Evolutionary conservation across 257 asterid species (phyloP).

Genomic region (Schizonepeta tenuifolia): DNA sequence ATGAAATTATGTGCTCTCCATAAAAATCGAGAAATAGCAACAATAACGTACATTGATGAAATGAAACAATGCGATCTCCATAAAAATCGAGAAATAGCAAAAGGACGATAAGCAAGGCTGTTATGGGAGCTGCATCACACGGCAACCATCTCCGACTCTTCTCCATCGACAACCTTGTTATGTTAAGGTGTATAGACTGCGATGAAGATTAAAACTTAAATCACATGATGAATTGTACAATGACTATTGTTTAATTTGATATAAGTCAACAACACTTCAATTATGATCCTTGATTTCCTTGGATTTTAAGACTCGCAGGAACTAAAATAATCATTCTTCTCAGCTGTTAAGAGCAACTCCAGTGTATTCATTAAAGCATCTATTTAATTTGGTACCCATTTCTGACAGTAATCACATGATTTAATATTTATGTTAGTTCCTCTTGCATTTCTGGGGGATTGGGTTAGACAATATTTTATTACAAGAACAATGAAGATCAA

Average conservation of each 20-base stretch:
- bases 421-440: not conserved
- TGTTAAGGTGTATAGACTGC: not conserved
- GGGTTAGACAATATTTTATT: not conserved
- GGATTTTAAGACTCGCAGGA: not conserved
- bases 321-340: constrained; percentile 8
- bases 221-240: not conserved
- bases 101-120: constrained; percentile 23
- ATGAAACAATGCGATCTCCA: constrained; percentile 15
- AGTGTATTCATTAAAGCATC: not conserved
- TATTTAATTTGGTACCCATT: not conserved
- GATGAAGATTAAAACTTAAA: not conserved
- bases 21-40: too few species aligned
- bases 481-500: not conserved
- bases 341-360: not conserved
- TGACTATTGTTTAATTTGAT: not conserved
- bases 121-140: constrained; percentile 27
- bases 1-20: too few species aligned
- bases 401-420: constrained; percentile 10
- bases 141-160: constrained; percentile 18
- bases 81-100: constrained; percentile 26
- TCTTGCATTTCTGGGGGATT: not conserved
- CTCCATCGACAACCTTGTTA: constrained; percentile 17
- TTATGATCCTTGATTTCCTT: constrained; percentile 17
- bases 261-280: not conserved
- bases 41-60: constrained; percentile 29